A percentile compares a stretch with the other conserved stretches of the same genome.
Evolutionary conservation across 2,329 filamentous ascomycete genomes (phyloP).

Genomic region (Knoxdaviesia capensis): DNA sequence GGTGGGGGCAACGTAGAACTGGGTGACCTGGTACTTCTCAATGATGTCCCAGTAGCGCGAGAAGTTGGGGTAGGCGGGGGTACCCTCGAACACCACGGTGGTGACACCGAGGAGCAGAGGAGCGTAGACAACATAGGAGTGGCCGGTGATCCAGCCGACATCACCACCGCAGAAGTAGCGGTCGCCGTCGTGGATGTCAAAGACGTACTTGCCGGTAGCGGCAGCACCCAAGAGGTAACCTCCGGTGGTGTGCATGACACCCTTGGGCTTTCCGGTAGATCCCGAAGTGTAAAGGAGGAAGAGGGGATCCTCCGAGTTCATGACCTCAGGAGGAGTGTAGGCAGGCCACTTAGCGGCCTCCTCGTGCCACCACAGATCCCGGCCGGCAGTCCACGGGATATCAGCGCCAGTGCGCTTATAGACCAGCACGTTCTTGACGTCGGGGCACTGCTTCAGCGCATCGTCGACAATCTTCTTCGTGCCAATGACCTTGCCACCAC

Average conservation of each 20-base stretch:
- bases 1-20: conserved; percentile 96
- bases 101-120: conserved; percentile 82
- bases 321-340: conserved; percentile 73
- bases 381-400: conserved; percentile 71
- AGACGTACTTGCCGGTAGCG: conserved; percentile 92
- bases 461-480: conserved; percentile 99
- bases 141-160: conserved; percentile 96
- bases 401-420: conserved; percentile 91
- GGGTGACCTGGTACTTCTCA: conserved; percentile 82
- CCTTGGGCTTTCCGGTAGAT: conserved; percentile 96
- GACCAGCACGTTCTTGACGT: conserved; percentile 68
- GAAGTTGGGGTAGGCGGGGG: conserved; percentile 92
- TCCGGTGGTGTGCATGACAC: conserved; percentile 91
- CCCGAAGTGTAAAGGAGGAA: conserved; percentile 97
- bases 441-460: conserved; percentile 85
- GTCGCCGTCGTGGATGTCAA: conserved; percentile 89
- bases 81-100: conserved; percentile 95
- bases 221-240: conserved; percentile 92
- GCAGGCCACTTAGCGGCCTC: conserved; percentile 91
- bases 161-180: conserved; percentile 96
- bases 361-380: conserved; percentile 97
- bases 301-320: conserved; percentile 87
- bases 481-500: conserved; percentile 88
- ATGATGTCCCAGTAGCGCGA: conserved; percentile 98
- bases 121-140: conserved; percentile 96